Percentiles rank a stretch among this genome's conserved stretches.
Evolutionary conservation across 1,139 yeast species (phyloP).

Genomic region (Saccharomycopsis hybrid): DNA sequence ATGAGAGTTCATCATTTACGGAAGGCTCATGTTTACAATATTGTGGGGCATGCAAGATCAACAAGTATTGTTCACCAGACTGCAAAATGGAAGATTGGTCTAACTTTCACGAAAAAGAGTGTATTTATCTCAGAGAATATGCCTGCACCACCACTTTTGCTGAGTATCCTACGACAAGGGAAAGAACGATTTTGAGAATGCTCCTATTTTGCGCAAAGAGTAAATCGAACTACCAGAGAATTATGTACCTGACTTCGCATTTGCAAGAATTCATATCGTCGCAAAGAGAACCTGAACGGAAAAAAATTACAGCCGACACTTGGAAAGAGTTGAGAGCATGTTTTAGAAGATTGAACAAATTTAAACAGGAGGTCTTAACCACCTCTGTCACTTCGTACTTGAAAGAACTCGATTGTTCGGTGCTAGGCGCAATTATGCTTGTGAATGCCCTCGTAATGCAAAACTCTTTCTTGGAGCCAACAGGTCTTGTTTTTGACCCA

Average conservation of each 20-base stretch:
- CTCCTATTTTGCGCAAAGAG: constrained; percentile 1
- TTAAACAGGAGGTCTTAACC: constrained; percentile 1
- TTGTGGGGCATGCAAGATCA: too few relatives aligned
- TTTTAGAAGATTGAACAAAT: not conserved
- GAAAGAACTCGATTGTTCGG: not conserved
- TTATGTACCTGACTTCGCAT: constrained; percentile 9
- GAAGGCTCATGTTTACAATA: too few relatives aligned
- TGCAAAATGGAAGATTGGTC: constrained; percentile 21
- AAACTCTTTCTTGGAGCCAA: constrained; percentile 26
- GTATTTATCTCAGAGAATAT: constrained; percentile 15
- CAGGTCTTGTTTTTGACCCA: constrained; percentile 35
- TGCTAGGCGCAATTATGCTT: constrained; percentile 25
- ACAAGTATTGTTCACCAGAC: constrained; percentile 21
- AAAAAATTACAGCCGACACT: too few relatives aligned
- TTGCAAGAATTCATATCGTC: not conserved
- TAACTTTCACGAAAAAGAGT: constrained; percentile 22
- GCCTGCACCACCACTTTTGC: not conserved
- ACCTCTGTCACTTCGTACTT: not conserved
- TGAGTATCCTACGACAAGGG: not conserved
- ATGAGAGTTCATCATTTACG: too few relatives aligned
- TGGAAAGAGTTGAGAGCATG: too few relatives aligned
- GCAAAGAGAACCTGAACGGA: too few relatives aligned
- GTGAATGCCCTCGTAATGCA: constrained; percentile 29
- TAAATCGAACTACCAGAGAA: constrained; percentile 1
- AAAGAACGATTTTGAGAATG: constrained; percentile 8